Evolutionary conservation across 2,329 filamentous ascomycete genomes (phyloP).

Genomic region (Drechslerella dactyloides): DNA sequence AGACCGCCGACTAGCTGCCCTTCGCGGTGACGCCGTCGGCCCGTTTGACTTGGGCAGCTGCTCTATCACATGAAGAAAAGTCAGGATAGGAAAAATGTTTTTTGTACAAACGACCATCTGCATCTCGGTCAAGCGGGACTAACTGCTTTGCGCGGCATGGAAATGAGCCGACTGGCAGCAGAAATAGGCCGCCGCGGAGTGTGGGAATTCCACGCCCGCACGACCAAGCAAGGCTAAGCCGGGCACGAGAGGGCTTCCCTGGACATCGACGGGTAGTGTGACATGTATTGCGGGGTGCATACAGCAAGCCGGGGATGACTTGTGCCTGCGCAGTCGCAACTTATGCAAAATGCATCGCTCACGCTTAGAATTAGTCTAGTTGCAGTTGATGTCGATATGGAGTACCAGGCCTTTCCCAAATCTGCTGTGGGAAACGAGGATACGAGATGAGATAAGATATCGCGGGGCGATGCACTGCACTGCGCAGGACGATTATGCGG

Average conservation of each 20-base stretch:
- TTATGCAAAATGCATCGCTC: neutral
- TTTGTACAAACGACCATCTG: neutral
- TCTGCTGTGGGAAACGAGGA: conserved; percentile 39
- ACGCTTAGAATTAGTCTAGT: conserved; percentile 1
- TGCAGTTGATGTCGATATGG: conserved; percentile 19
- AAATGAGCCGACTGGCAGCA: conserved; percentile 48
- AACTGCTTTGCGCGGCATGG: conserved; percentile 13
- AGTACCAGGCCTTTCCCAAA: conserved; percentile 22
- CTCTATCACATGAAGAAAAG: conserved; percentile 7
- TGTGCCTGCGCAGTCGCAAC: no score
- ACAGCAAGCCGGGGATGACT: no score
- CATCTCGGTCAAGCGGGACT: neutral
- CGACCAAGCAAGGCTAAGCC: no score
- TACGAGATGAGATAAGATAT: conserved; percentile 31
- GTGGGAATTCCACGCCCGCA: no score
- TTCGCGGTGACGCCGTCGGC: neutral
- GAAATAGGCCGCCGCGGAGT: neutral
- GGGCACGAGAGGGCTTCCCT: neutral
- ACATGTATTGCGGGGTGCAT: no score
- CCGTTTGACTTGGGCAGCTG: neutral
- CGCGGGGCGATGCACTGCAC: neutral
- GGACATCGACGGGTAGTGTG: neutral
- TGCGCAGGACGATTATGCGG: neutral
- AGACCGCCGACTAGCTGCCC: neutral
- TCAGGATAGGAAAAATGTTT: neutral